A percentile compares a stretch with the other conserved stretches of the same genome.
These are phyloP conservation scores for Phytophthora chlamydospora DNA, from an alignment of 352 stramenopile genomes.

Conservation along the genomic window DNA sequence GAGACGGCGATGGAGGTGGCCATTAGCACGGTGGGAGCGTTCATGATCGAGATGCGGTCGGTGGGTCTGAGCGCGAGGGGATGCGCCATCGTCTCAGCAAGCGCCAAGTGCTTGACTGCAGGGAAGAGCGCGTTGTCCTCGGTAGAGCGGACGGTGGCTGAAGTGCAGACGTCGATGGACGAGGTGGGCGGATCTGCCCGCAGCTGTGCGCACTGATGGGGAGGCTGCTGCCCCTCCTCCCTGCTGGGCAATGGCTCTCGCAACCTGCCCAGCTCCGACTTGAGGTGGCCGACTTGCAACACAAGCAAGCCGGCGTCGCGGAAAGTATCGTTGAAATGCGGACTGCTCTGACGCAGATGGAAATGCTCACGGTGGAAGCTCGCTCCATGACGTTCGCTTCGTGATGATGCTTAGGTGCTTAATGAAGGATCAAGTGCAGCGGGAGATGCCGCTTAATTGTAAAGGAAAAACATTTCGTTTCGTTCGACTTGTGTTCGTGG, in stretches of 20 bases:
- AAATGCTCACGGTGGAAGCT: slow-evolving; percentile 1
- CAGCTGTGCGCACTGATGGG: slow-evolving; percentile 1
- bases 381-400: slow-evolving; percentile 10
- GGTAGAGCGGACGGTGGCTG: background rate
- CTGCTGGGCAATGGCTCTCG: slow-evolving; percentile 2
- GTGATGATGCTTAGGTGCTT: too few relatives aligned
- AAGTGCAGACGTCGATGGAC: slow-evolving; percentile 6
- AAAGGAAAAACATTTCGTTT: too few relatives aligned
- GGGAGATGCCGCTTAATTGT: too few relatives aligned
- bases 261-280: background rate
- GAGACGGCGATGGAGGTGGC: slow-evolving; percentile 1
- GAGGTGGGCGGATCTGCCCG: background rate
- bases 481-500: too few relatives aligned
- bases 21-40: background rate
- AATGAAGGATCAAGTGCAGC: too few relatives aligned
- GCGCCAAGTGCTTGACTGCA: background rate
- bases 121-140: background rate
- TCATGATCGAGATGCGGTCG: slow-evolving; percentile 7
- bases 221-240: background rate
- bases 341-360: background rate
- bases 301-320: slow-evolving; percentile 5
- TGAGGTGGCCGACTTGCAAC: slow-evolving; percentile 3
- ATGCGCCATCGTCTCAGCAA: background rate
- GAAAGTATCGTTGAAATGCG: slow-evolving; percentile 2
- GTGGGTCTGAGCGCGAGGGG: slow-evolving; percentile 1